Evolutionary conservation across 2,329 filamentous ascomycete genomes (phyloP).

Genomic region (Lachnellula occidentalis): DNA sequence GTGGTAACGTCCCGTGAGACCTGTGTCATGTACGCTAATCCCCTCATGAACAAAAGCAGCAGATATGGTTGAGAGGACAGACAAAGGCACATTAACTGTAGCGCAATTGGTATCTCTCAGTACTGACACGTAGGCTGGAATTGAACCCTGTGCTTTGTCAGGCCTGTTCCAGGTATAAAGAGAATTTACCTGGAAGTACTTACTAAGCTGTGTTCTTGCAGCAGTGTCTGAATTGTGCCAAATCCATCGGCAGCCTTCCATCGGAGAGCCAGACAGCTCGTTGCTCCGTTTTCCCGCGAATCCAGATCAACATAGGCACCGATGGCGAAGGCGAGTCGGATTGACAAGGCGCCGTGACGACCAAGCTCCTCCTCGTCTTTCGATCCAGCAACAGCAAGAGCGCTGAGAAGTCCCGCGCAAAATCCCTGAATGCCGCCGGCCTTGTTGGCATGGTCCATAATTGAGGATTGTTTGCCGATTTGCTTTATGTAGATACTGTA

Average conservation of each 20-base stretch:
- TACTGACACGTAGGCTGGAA: neutral
- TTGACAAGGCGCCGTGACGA: neutral
- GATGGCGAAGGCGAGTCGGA: neutral
- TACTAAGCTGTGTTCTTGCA: neutral
- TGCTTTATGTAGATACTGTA: neutral
- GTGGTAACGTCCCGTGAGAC: neutral
- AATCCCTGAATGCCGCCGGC: constrained; percentile 3
- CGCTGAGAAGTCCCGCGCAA: constrained; percentile 1
- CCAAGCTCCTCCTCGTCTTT: neutral
- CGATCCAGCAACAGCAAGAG: neutral
- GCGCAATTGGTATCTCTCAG: neutral
- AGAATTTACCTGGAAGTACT: neutral
- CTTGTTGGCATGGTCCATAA: neutral
- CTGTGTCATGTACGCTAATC: neutral
- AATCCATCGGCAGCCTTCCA: neutral
- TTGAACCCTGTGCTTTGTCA: neutral
- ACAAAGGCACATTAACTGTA: neutral
- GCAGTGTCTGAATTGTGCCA: neutral
- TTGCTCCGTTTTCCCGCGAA: neutral
- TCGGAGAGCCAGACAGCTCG: neutral
- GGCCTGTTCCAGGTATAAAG: neutral
- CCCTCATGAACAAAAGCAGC: neutral
- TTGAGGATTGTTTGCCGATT: neutral
- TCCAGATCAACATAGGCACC: constrained; percentile 1
- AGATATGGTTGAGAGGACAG: neutral